Evolutionary conservation across 768 basidiomycete genomes (phyloP).

Genomic region (Suillus cothurnatus): DNA sequence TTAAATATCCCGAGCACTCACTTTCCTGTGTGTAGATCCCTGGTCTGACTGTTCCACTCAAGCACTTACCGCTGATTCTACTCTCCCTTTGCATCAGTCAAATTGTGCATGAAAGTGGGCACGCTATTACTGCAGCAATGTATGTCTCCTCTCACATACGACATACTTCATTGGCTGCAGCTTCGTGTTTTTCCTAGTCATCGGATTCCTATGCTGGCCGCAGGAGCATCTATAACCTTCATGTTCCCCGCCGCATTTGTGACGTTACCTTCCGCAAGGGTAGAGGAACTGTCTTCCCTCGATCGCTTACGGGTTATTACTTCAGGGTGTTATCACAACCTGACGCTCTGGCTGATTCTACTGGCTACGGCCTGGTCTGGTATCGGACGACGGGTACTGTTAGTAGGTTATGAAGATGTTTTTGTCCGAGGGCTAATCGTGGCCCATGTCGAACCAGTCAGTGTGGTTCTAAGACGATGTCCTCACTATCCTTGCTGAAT

Average conservation of each 20-base stretch:
- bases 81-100: constrained; percentile 64
- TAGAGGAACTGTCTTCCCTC: constrained; percentile 40
- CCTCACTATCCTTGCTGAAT: constrained; percentile 12
- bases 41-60: constrained; percentile 77
- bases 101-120: constrained; percentile 79
- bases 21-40: constrained; percentile 57
- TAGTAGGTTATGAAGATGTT: constrained; percentile 54
- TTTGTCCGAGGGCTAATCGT: constrained; percentile 56
- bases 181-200: constrained; percentile 46
- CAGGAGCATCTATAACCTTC: constrained; percentile 62
- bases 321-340: constrained; percentile 80
- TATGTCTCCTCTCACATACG: constrained; percentile 38
- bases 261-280: constrained; percentile 48
- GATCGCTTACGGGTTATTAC: constrained; percentile 63
- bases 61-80: constrained; percentile 67
- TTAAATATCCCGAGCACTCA: background rate
- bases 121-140: constrained; percentile 76
- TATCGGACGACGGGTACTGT: constrained; percentile 28
- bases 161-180: background rate
- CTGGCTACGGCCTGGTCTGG: constrained; percentile 37
- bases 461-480: constrained; percentile 23
- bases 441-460: constrained; percentile 52
- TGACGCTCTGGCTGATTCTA: constrained; percentile 57
- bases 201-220: constrained; percentile 58
- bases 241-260: constrained; percentile 79